phyloP scores from a whole-genome alignment of 306 rosid genomes.

The Citrullus colocynthis region DNA sequence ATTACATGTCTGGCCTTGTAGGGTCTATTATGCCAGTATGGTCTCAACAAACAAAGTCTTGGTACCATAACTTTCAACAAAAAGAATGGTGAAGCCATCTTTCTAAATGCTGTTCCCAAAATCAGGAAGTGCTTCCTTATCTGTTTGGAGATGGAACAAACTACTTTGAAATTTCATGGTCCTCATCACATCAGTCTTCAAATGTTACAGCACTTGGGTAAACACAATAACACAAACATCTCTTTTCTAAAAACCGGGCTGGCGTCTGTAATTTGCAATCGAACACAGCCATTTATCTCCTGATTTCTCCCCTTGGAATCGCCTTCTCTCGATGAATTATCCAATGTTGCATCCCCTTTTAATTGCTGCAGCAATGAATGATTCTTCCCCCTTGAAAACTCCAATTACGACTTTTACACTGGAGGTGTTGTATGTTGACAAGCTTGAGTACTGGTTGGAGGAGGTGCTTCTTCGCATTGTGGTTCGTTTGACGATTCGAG shows the following conservation, averaged over 20 bases:
- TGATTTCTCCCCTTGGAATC: background rate
- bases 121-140: background rate
- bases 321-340: background rate
- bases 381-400: background rate
- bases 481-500: background rate
- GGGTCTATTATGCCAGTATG: background rate
- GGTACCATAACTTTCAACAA: background rate
- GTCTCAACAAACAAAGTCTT: background rate
- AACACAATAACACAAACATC: background rate
- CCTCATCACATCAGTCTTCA: background rate
- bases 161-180: background rate
- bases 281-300: background rate
- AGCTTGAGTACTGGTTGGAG: constrained; percentile 17
- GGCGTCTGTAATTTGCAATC: background rate
- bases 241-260: background rate
- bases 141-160: background rate
- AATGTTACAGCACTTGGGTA: background rate
- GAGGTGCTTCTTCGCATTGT: constrained; percentile 2
- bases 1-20: background rate
- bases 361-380: background rate
- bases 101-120: background rate
- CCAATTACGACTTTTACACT: background rate
- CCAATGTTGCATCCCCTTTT: background rate
- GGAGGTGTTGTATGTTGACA: constrained; percentile 15
- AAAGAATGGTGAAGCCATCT: background rate